Evolutionary conservation across 495 filamentous ascomycete species (phyloP), one percentile per base, ranked within the genome.

Genomic region (Annulohypoxylon moriforme): DNA sequence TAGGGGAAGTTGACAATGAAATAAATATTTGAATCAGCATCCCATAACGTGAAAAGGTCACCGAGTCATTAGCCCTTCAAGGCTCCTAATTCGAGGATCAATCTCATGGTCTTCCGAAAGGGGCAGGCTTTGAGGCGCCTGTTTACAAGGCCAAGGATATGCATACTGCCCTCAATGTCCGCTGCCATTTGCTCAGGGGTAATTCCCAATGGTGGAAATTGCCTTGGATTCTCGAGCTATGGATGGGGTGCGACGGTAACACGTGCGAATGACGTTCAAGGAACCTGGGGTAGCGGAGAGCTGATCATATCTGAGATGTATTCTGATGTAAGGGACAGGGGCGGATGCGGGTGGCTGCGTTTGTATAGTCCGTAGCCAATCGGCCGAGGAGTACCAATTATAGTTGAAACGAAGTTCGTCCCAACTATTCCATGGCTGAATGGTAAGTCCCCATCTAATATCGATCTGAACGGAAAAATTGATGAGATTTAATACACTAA

Each of bases 321-420:
- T 31, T 13, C 47, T 61, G 65, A 67, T 40, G 69, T 47, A 61
- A 67, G 63, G 62, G 66, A 49, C 59, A 49, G 53, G 60, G 56
- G 29, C 44, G 20, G 56, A 16, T 40, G 67, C 50, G 62, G 67
- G 62, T 57, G 33, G 53, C 47, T 53, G 59, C 56, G 47, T 69
- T 33, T 2, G 13, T 57, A 52, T 44, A 56, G 46, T 44, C 25
- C 14, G 42, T 50, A 16, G 24, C 71, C 68, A 71, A 70, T 71
- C 68, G 46, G 44, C 18, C 55, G 24, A 2, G 10, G 1, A 20
- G 36, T 33, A 14, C 42, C 44, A 31, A 53, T 20, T 46, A 31
- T 46, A 61, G 52, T 58, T 71, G 71, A 74, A 70, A 74, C 67
- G 62, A 20, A 10, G n/a, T 66, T 53, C 49, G 36, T 63, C 46